These are phyloP conservation scores for Bryum argenteum DNA, from an alignment of 225 moss, liverwort and hornwort species.

Conservation along the genomic window DNA sequence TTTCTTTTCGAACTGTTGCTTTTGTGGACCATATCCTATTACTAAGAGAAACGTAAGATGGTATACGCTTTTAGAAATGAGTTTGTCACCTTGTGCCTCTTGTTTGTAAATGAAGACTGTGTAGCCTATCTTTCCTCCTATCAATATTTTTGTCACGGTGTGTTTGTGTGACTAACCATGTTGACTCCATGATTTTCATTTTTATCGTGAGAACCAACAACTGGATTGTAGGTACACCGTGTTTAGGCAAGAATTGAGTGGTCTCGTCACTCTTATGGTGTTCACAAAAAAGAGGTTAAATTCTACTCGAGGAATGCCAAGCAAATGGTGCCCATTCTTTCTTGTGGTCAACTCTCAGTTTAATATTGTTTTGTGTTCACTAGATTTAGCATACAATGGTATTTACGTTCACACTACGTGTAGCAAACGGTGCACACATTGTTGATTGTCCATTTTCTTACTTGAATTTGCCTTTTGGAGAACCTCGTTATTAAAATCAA, in stretches of 20 bases:
- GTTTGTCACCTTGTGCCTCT: no score
- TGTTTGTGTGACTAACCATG: slow-evolving; percentile 94
- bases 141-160: slow-evolving; percentile 79
- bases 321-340: slow-evolving; percentile 62
- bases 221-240: slow-evolving; percentile 66
- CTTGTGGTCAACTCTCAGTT: slow-evolving; percentile 80
- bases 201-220: slow-evolving; percentile 90
- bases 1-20: no score
- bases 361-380: slow-evolving; percentile 21
- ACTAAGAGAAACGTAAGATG: no score
- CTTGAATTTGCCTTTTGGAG: no score
- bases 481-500: no score
- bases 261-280: slow-evolving; percentile 72
- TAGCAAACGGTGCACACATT: no score
- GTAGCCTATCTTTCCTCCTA: no score
- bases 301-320: slow-evolving; percentile 71
- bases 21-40: no score
- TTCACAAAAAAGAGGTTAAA: slow-evolving; percentile 92
- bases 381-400: not conserved
- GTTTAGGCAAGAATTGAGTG: slow-evolving; percentile 64
- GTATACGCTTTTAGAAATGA: no score
- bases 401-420: not conserved
- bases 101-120: no score
- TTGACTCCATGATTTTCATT: slow-evolving; percentile 87
- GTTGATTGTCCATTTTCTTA: no score